These are phyloP conservation scores for Symbiodinium pilosum DNA, from an alignment of 73 alveolate species.

Conservation along the genomic window DNA sequence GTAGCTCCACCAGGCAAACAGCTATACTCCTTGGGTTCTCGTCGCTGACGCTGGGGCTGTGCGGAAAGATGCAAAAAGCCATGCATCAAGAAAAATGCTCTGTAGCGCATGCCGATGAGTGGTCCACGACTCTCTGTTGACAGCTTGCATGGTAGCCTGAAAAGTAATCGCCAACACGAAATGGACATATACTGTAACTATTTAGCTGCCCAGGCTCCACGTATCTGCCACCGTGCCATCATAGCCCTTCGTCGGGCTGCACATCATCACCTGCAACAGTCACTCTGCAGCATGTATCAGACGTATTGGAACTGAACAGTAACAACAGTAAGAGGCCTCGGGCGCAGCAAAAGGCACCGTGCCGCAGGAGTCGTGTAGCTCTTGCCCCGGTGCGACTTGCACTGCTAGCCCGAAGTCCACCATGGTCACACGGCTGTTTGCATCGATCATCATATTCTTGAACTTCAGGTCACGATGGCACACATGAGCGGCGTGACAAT, in stretches of 20 bases:
- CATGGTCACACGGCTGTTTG: constrained; percentile 79
- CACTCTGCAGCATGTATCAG: background rate
- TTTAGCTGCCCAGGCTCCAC: background rate
- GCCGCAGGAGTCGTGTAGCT: constrained; percentile 89
- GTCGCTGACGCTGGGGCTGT: background rate
- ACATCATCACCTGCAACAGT: constrained; percentile 56
- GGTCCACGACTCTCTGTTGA: too few species aligned
- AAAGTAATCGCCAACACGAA: too few species aligned
- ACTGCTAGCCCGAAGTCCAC: constrained; percentile 89
- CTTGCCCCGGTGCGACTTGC: constrained; percentile 81
- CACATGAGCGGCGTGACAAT: constrained; percentile 69
- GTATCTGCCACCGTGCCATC: constrained; percentile 50
- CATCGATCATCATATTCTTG: constrained; percentile 76
- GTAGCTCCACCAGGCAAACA: constrained; percentile 61
- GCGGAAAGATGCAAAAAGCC: too few species aligned
- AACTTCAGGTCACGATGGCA: constrained; percentile 85
- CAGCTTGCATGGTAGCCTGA: too few species aligned
- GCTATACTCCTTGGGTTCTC: constrained; percentile 46
- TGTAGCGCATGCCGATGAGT: too few species aligned
- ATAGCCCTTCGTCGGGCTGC: constrained; percentile 81
- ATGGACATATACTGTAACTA: too few species aligned
- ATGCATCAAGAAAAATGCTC: too few species aligned
- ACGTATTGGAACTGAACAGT: background rate
- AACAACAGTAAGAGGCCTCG: background rate
- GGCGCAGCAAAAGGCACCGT: constrained; percentile 94